These are phyloP conservation scores for Petunia secreta DNA, from an alignment of 257 asterid genomes.

Conservation along the genomic window DNA sequence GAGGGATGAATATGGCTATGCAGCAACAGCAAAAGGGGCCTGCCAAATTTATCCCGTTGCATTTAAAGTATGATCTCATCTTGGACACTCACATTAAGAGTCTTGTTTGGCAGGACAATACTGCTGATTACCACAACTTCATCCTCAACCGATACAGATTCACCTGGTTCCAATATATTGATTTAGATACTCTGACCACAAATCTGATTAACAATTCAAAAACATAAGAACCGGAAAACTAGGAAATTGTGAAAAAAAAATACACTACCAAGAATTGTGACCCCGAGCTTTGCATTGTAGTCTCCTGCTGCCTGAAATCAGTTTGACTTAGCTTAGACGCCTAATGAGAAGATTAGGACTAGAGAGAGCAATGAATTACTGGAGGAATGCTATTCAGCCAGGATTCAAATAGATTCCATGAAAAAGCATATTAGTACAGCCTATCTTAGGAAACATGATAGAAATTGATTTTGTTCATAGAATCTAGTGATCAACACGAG, in stretches of 20 bases:
- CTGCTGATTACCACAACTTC: slow-evolving; percentile 82
- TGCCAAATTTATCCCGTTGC: not conserved
- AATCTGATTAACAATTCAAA: not conserved
- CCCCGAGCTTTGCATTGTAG: slow-evolving; percentile 77
- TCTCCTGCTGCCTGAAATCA: slow-evolving; percentile 71
- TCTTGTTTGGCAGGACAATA: slow-evolving; percentile 91
- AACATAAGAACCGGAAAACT: not conserved
- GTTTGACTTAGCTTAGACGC: slow-evolving; percentile 3
- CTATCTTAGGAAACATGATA: not conserved
- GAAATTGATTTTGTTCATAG: not conserved
- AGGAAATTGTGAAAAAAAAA: not conserved
- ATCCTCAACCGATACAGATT: slow-evolving; percentile 82
- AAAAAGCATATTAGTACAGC: not conserved
- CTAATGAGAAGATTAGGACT: slow-evolving; percentile 10
- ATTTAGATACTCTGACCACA: not conserved
- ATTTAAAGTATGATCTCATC: slow-evolving; percentile 74
- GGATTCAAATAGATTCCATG: not conserved
- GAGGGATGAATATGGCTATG: not conserved
- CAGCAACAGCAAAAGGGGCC: not conserved
- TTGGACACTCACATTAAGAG: slow-evolving; percentile 82
- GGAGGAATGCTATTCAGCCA: not conserved
- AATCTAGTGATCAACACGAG: not conserved
- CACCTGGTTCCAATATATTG: slow-evolving; percentile 53
- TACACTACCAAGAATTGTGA: slow-evolving; percentile 73
- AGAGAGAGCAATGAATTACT: not conserved